phyloP scores from a whole-genome alignment of 352 stramenopile species.

The Plasmopara viticola region DNA sequence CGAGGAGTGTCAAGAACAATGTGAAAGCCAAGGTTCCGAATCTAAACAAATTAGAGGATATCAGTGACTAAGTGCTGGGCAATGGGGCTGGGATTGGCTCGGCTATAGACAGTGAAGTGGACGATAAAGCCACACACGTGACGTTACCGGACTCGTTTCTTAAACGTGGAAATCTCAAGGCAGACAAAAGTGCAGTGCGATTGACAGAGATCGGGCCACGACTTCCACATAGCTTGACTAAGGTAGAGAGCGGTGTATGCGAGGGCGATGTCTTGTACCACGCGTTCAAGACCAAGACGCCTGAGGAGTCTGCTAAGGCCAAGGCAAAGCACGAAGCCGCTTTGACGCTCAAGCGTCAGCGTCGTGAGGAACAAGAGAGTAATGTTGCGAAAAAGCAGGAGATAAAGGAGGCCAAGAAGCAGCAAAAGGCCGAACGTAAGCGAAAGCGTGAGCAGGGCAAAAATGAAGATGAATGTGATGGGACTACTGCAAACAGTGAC shows the following conservation, averaged over 20 bases:
- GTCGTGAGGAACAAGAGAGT: slow-evolving; percentile 82
- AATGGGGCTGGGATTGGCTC: slow-evolving; percentile 65
- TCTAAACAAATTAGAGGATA: slow-evolving; percentile 93
- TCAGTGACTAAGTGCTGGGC: slow-evolving; percentile 93
- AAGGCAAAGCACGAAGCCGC: slow-evolving; percentile 75
- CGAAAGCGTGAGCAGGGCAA: slow-evolving; percentile 26
- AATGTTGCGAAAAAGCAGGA: slow-evolving; percentile 89
- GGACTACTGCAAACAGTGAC: slow-evolving; percentile 27
- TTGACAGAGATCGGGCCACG: slow-evolving; percentile 95
- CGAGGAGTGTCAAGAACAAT: slow-evolving; percentile 85
- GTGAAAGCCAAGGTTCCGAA: slow-evolving; percentile 93
- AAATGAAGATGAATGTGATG: slow-evolving; percentile 45
- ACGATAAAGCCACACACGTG: slow-evolving; percentile 91
- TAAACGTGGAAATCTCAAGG: slow-evolving; percentile 88
- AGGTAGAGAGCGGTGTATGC: slow-evolving; percentile 95
- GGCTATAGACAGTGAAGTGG: slow-evolving; percentile 92
- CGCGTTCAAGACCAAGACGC: slow-evolving; percentile 86
- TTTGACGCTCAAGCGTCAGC: slow-evolving; percentile 71
- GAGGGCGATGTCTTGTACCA: slow-evolving; percentile 97
- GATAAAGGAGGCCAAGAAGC: slow-evolving; percentile 68
- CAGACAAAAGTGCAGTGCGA: slow-evolving; percentile 91
- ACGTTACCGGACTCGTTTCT: slow-evolving; percentile 90
- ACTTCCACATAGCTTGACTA: slow-evolving; percentile 92
- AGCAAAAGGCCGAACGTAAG: slow-evolving; percentile 62
- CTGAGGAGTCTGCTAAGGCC: slow-evolving; percentile 69